Evolutionary conservation across 495 filamentous ascomycete genomes (phyloP), one percentile per base, ranked within the genome.

Genomic region (Podospora australis): DNA sequence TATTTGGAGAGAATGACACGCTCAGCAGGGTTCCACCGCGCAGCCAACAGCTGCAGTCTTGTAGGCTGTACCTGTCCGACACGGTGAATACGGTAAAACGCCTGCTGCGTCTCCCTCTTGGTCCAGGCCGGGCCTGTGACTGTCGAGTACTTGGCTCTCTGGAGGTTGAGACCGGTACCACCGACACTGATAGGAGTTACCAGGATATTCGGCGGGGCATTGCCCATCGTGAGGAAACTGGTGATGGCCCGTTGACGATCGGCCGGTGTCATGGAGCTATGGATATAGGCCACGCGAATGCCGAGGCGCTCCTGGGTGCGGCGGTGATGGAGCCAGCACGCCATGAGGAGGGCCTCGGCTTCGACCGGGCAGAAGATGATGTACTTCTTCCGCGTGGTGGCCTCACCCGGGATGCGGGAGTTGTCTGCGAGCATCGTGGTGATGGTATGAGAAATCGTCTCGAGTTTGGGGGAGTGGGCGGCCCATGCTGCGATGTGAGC

Each of bases 131-230:
- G 58, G n/a, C 58, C 54, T 1, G 50, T 59, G 4, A 64, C 30
- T 0, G 54, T 39, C n/a, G 21, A 35, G 50, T 64, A 64, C 16
- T 39, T 47, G 20, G 58, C 58, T 30, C 34, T 38, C 28, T 64
- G 61, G 6, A 64, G 48, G 36, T 62, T 62, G 19, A 64, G 48
- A 1, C 58, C 61, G 10, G 61, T 64, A 9, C 61, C 61, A 0
- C 51, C 55, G 14, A 59, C 46, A 16, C 20, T 35, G 6, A 57
- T 19, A n/a, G 58, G 44, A 30, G 54, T 42, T 5, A 62, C 44
- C 3, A 64, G 45, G 9, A 62, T 35, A 39, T 61, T 61, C 25
- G 56, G 58, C 29, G 57, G 39, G 0, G 45, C 46, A 39, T 60
- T 48, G 29, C 50, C 53, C 17, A 30, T 14, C 16, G 39, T 45